Conservation (phyloP, 164 flowering plant genomes). For the Paratinospora sagittata region DNA sequence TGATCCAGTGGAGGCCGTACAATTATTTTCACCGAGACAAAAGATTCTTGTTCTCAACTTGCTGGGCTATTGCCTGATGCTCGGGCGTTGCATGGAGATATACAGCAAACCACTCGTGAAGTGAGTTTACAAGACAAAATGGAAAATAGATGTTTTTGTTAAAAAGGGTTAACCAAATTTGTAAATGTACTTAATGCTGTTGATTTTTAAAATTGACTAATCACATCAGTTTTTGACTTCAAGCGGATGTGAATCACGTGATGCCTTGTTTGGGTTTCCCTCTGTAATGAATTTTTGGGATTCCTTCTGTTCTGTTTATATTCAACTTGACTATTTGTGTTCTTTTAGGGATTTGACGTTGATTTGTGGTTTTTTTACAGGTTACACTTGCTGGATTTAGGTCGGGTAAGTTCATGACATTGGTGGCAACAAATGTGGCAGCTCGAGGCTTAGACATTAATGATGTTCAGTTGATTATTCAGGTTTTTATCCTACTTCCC, state of each 20-base stretch:
- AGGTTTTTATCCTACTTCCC: slow-evolving; percentile 30
- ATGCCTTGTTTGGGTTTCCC: too few species aligned
- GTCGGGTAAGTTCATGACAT: slow-evolving; percentile 71
- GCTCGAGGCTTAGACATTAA: slow-evolving; percentile 94
- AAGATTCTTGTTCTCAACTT: slow-evolving; percentile 67
- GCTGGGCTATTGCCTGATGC: slow-evolving; percentile 72
- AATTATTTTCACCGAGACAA: slow-evolving; percentile 84
- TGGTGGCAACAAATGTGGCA: slow-evolving; percentile 97
- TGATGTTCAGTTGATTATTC: slow-evolving; percentile 90
- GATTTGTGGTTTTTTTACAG: slow-evolving; percentile 30
- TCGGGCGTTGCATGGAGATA: slow-evolving; percentile 89
- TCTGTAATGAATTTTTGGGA: not conserved
- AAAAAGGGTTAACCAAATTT: not conserved
- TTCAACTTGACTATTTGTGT: not conserved
- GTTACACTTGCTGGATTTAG: slow-evolving; percentile 84
- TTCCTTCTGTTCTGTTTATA: not conserved
- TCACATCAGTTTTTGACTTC: not conserved
- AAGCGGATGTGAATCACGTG: too few species aligned
- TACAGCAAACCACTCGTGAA: slow-evolving; percentile 83
- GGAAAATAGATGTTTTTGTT: too few species aligned
- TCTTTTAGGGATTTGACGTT: not conserved
- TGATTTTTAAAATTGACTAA: not conserved
- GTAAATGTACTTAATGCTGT: not conserved
- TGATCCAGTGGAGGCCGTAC: slow-evolving; percentile 74
- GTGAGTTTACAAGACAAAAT: slow-evolving; percentile 37